These are phyloP conservation scores for Sporobolomyces pararoseus DNA, from an alignment of 768 basidiomycete species.

Conservation along the genomic window DNA sequence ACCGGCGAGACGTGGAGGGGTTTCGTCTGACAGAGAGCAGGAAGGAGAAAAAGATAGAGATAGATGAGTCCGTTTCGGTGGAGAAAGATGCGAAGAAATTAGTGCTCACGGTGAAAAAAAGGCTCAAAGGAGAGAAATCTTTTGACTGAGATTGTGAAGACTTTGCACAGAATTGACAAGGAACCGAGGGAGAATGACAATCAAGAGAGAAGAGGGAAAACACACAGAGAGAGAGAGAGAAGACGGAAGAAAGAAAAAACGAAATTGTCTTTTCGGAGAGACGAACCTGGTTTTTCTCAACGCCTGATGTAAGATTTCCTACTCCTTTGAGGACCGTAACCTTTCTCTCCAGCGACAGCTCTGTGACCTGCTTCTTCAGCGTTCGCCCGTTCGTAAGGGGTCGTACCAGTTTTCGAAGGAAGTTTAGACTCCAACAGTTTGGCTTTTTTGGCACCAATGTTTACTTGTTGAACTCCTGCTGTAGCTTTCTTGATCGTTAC, in stretches of 20 bases:
- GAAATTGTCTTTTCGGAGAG: background rate
- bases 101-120: background rate
- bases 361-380: constrained; percentile 30
- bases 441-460: constrained; percentile 89
- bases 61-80: background rate
- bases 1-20: too few relatives aligned
- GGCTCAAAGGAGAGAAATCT: too few relatives aligned
- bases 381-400: constrained; percentile 37
- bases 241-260: background rate
- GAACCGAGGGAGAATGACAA: background rate
- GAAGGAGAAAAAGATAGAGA: background rate
- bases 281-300: constrained; percentile 5
- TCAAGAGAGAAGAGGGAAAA: background rate
- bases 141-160: too few relatives aligned
- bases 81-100: background rate
- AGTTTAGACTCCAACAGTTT: constrained; percentile 86
- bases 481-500: constrained; percentile 90
- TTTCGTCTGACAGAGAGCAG: too few relatives aligned
- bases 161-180: too few relatives aligned
- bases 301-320: constrained; percentile 41
- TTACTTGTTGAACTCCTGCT: constrained; percentile 78
- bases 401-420: constrained; percentile 53
- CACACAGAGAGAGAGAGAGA: background rate
- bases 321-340: constrained; percentile 37
- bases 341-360: constrained; percentile 31